Conservation (phyloP, 2,329 filamentous ascomycete genomes). For the Helotiales sp. region DNA sequence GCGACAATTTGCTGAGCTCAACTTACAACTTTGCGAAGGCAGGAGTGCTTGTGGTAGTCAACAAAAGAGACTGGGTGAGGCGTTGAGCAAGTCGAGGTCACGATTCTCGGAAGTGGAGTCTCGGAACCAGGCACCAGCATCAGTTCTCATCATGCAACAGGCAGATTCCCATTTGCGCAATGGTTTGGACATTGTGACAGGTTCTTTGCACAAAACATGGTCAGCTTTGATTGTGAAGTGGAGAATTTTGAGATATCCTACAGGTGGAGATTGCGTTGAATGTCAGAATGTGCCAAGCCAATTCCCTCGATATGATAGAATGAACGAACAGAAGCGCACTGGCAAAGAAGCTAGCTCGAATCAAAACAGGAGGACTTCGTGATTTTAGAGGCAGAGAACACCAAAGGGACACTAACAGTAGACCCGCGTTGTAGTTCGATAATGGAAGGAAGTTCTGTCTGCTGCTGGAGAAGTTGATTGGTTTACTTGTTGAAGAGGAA, state of each 20-base stretch:
- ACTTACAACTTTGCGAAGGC: neutral
- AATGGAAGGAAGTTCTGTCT: neutral
- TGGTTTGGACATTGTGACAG: neutral
- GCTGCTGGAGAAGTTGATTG: neutral
- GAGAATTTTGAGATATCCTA: neutral
- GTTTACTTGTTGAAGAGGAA: neutral
- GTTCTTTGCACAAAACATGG: neutral
- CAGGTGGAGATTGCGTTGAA: neutral
- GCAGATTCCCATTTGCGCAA: neutral
- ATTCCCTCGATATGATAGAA: neutral
- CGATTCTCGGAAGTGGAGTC: neutral
- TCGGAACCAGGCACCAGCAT: neutral
- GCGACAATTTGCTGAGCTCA: neutral
- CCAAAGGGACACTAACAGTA: neutral
- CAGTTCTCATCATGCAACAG: neutral
- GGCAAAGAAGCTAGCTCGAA: neutral
- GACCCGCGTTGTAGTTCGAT: neutral
- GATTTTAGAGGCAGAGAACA: neutral
- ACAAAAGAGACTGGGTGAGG: neutral
- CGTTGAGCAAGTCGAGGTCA: neutral
- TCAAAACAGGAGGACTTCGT: too few relatives aligned
- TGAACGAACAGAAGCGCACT: neutral
- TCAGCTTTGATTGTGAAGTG: neutral
- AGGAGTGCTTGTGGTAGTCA: neutral
- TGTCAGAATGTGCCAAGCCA: neutral